These are phyloP conservation scores for Metschnikowia kunwiensis DNA, from an alignment of 805 yeast genomes.

Conservation along the genomic window DNA sequence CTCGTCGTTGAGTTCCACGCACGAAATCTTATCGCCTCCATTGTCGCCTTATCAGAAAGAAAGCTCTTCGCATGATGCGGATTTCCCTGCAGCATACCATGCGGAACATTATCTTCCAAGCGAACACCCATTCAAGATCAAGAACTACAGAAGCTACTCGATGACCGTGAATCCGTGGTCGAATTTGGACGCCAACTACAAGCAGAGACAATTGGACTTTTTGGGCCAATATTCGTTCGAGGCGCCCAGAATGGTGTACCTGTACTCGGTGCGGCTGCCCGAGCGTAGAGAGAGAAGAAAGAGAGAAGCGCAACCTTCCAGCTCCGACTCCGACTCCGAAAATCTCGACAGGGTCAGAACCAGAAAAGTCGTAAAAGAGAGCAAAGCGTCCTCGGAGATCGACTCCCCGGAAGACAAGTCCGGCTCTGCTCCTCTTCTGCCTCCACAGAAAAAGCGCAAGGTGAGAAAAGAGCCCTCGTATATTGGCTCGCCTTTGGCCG, in stretches of 20 bases:
- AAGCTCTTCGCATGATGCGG: constrained; percentile 13
- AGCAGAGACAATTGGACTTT: constrained; percentile 48
- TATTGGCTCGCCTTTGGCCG: constrained; percentile 37
- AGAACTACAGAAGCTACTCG: constrained; percentile 43
- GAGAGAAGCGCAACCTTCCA: constrained; percentile 16
- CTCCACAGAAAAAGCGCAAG: constrained; percentile 42
- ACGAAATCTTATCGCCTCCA: constrained; percentile 28
- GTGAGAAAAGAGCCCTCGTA: constrained; percentile 29
- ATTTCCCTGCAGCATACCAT: constrained; percentile 3
- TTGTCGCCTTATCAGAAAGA: constrained; percentile 23
- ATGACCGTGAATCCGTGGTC: constrained; percentile 54
- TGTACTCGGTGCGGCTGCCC: constrained; percentile 9
- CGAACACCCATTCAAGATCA: constrained; percentile 44
- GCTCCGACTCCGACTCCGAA: constrained; percentile 35
- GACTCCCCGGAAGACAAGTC: constrained; percentile 7
- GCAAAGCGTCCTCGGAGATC: constrained; percentile 4
- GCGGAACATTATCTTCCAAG: constrained; percentile 20
- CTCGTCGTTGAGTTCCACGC: constrained; percentile 11
- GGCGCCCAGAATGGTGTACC: constrained; percentile 6
- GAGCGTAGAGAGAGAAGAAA: constrained; percentile 20
- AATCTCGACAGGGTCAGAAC: constrained; percentile 53
- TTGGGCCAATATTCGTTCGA: constrained; percentile 46
- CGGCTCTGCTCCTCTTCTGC: constrained; percentile 25
- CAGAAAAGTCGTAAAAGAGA: constrained; percentile 50
- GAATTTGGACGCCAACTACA: constrained; percentile 43